Evolutionary conservation across 2,329 filamentous ascomycete genomes (phyloP).

Genomic region (Pseudogymnoascus pannorum): DNA sequence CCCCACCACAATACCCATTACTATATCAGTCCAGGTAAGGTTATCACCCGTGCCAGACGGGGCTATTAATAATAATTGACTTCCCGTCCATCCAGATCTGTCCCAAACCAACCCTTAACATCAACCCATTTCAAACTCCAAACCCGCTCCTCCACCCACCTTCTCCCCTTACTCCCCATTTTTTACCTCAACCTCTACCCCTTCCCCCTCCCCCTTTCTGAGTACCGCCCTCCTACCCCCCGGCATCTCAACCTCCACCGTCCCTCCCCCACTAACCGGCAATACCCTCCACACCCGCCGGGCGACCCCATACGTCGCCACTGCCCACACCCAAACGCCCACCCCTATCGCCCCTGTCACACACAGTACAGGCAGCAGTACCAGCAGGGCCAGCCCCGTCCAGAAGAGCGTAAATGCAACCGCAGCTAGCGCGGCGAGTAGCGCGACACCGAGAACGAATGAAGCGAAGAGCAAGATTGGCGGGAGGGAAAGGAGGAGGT

Average conservation of each 20-base stretch:
- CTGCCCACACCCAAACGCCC: constrained; percentile 60
- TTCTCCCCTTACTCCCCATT: neutral
- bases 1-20: neutral
- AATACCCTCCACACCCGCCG: constrained; percentile 39
- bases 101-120: neutral
- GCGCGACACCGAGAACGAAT: constrained; percentile 55
- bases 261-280: constrained; percentile 18
- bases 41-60: neutral
- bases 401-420: constrained; percentile 61
- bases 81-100: neutral
- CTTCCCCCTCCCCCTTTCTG: constrained; percentile 18
- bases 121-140: neutral
- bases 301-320: constrained; percentile 48
- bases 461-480: constrained; percentile 62
- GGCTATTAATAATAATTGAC: neutral
- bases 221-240: constrained; percentile 21
- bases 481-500: constrained; percentile 57
- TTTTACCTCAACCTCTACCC: constrained; percentile 13
- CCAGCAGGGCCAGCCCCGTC: constrained; percentile 56
- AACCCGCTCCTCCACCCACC: neutral
- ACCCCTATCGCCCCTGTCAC: constrained; percentile 55
- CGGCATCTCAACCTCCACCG: constrained; percentile 16
- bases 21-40: neutral
- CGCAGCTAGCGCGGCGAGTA: constrained; percentile 51
- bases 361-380: constrained; percentile 63